These are phyloP conservation scores for Biscogniauxia marginata DNA, from an alignment of 2,329 filamentous ascomycete species.

Conservation along the genomic window DNA sequence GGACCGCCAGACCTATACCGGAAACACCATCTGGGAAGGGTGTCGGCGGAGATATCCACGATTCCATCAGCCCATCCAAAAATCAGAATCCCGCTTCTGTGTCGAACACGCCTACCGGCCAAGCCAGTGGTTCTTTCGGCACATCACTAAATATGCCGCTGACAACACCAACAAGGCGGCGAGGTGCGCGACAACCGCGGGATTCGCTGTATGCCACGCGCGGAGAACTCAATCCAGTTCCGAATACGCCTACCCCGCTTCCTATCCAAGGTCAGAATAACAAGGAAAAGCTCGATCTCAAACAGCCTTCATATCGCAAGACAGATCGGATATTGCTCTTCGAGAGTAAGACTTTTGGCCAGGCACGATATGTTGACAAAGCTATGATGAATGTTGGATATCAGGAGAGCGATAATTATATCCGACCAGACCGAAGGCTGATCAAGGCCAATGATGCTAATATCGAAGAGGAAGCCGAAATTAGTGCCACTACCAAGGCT, in stretches of 20 bases:
- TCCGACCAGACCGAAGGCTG: slow-evolving; percentile 71
- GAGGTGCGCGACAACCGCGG: slow-evolving; percentile 46
- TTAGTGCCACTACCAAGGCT: slow-evolving; percentile 43
- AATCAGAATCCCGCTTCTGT: slow-evolving; percentile 43
- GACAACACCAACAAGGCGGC: slow-evolving; percentile 42
- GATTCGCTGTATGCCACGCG: slow-evolving; percentile 56
- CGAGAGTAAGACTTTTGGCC: slow-evolving; percentile 81
- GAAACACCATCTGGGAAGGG: slow-evolving; percentile 34
- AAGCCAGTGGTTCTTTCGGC: slow-evolving; percentile 31
- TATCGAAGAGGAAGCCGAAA: slow-evolving; percentile 58
- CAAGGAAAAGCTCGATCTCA: slow-evolving; percentile 76
- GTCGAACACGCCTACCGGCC: slow-evolving; percentile 42
- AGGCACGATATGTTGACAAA: slow-evolving; percentile 90
- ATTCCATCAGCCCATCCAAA: slow-evolving; percentile 45
- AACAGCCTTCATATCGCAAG: slow-evolving; percentile 70
- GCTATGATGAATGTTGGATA: slow-evolving; percentile 96
- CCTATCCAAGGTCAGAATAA: slow-evolving; percentile 77
- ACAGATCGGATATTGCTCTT: slow-evolving; percentile 78
- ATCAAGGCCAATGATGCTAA: slow-evolving; percentile 62
- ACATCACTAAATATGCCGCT: slow-evolving; percentile 23
- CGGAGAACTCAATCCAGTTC: slow-evolving; percentile 43
- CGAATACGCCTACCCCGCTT: slow-evolving; percentile 63
- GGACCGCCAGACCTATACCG: slow-evolving; percentile 53
- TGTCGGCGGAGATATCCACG: slow-evolving; percentile 39
- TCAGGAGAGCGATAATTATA: slow-evolving; percentile 88